Evolutionary conservation across 495 filamentous ascomycete genomes (phyloP), one percentile per base, ranked within the genome.

Genomic region (Tuber brumale): DNA sequence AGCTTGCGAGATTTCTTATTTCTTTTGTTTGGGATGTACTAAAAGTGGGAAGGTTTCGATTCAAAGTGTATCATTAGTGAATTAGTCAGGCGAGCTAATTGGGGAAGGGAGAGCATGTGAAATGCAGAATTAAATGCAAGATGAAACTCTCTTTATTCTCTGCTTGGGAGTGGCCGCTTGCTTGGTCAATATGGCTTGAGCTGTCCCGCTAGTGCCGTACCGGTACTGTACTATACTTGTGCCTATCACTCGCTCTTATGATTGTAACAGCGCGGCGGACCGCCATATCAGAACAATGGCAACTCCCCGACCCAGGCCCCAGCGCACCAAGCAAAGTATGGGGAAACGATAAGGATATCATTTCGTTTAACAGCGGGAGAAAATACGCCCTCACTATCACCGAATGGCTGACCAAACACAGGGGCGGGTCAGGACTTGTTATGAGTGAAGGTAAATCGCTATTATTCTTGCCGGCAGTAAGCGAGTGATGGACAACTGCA

Each of bases 1-100:
- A 35, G 57, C 57, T 66, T 18, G 27, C 27, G 57, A 27, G 10
- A 31, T 66, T 18, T 35, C 31, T 66, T 27, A 35, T 66, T 66
- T 66, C 57, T 66, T 66, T 66, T 66, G 57, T 66, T 35, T 31
- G 57, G 57, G 31, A 35, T 66, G 57, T 66, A 66, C 31, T 66
- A 66, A 35, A 66, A 66, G 27, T 35, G 27, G 57, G 14, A 66
- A 7, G 12, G 57, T 16, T 66, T 66, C 31, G 27, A 35, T 66
- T 66, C 27, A 66, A 3, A 35, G 57, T 66, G 57, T 66, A 66
- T 35, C 57, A 66, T 31, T 66, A 66, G 27, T 61, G 14, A 66
- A 14, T 3, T 31, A 66, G 4, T 35, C 5, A 16, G 57, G 4
- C 27, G 31, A 6, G 57, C 31, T 27, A 66, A 66, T 66, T 66